These are phyloP conservation scores for Phytophthora idaei DNA, from an alignment of 352 stramenopile genomes.

Conservation along the genomic window DNA sequence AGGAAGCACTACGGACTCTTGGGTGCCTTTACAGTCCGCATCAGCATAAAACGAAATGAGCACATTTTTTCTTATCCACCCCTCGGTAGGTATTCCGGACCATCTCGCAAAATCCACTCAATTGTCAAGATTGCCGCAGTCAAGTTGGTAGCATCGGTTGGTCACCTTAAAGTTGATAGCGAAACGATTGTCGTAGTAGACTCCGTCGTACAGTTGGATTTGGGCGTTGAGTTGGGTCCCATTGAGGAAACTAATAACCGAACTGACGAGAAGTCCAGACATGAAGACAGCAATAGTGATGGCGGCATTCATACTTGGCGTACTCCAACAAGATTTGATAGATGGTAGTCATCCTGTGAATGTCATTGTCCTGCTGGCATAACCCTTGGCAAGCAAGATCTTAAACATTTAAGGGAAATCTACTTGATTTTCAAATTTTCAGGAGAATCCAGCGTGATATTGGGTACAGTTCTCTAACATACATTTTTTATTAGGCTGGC, in stretches of 20 bases:
- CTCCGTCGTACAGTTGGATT: neutral
- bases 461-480: too few relatives aligned
- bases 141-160: slow-evolving; percentile 26
- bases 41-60: slow-evolving; percentile 3
- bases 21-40: neutral
- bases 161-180: neutral
- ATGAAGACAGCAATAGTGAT: neutral
- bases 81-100: slow-evolving; percentile 4
- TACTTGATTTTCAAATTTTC: too few relatives aligned
- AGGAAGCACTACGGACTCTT: slow-evolving; percentile 1
- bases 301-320: neutral
- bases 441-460: too few relatives aligned
- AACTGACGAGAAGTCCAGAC: neutral
- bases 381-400: too few relatives aligned
- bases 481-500: too few relatives aligned
- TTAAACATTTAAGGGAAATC: too few relatives aligned
- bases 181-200: neutral
- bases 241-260: neutral
- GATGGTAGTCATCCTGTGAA: too few relatives aligned
- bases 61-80: neutral
- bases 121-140: slow-evolving; percentile 22
- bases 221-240: neutral
- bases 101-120: slow-evolving; percentile 12
- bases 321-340: neutral
- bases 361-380: too few relatives aligned